Conservation (phyloP, 169 alveolate species). For the Pseudocohnilembus persalinus region DNA sequence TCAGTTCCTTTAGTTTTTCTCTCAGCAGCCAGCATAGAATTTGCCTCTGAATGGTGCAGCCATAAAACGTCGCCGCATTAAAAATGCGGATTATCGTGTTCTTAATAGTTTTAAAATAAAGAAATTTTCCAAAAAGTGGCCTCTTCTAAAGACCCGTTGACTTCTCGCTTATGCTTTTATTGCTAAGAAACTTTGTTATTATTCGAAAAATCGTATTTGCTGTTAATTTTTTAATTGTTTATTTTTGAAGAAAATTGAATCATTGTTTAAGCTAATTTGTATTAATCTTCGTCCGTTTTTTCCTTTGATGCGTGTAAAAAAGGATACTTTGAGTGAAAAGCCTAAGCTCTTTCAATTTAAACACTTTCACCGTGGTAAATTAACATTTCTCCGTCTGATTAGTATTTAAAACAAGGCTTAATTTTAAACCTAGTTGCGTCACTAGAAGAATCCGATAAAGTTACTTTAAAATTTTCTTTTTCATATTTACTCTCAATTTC, state of each 20-base stretch:
- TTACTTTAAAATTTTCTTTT: slow-evolving; percentile 34
- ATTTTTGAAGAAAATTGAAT: background rate
- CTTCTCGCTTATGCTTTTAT: slow-evolving; percentile 35
- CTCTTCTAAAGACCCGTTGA: slow-evolving; percentile 33
- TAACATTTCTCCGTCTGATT: slow-evolving; percentile 27
- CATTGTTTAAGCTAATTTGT: background rate
- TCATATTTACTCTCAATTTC: slow-evolving; percentile 31
- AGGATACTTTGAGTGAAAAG: background rate
- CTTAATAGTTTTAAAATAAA: slow-evolving; percentile 24
- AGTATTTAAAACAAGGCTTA: slow-evolving; percentile 35
- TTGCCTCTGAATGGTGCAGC: slow-evolving; percentile 50
- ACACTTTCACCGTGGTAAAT: background rate
- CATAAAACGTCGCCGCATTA: slow-evolving; percentile 49
- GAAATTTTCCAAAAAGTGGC: slow-evolving; percentile 36
- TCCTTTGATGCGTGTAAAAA: background rate
- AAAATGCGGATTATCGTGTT: slow-evolving; percentile 18
- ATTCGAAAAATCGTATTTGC: too few species aligned
- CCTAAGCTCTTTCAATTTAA: background rate
- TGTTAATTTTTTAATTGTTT: background rate
- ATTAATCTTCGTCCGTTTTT: background rate
- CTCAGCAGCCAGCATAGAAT: slow-evolving; percentile 36
- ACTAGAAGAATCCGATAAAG: slow-evolving; percentile 31
- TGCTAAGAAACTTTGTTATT: too few species aligned
- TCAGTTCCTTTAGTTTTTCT: slow-evolving; percentile 23
- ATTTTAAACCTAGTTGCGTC: slow-evolving; percentile 42